Conservation (phyloP, 306 rosid genomes). For the Luffa aegyptiaca region DNA sequence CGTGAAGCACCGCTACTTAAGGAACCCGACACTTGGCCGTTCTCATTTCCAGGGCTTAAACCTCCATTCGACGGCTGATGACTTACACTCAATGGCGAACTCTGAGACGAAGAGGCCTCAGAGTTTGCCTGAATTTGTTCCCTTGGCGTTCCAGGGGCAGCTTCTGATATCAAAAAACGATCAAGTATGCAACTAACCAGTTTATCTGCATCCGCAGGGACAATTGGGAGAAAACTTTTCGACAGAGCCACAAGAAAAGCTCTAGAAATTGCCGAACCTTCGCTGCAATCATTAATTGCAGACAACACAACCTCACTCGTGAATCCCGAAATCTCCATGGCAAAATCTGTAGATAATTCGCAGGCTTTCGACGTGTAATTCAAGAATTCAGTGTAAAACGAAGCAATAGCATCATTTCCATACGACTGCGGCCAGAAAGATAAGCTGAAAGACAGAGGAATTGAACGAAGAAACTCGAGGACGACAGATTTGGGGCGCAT, state of each 20-base stretch:
- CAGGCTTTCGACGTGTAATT: slow-evolving; percentile 47
- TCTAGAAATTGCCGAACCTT: slow-evolving; percentile 46
- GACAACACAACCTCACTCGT: slow-evolving; percentile 45
- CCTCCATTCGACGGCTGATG: slow-evolving; percentile 25
- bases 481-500: slow-evolving; percentile 60
- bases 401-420: slow-evolving; percentile 40
- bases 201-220: slow-evolving; percentile 42
- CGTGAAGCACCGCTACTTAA: slow-evolving; percentile 47
- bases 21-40: slow-evolving; percentile 49
- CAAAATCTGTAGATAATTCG: slow-evolving; percentile 54
- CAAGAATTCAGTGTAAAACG: slow-evolving; percentile 54
- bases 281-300: slow-evolving; percentile 32
- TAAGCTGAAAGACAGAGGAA: slow-evolving; percentile 53
- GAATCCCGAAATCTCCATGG: slow-evolving; percentile 45
- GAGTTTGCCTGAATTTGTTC: slow-evolving; percentile 30
- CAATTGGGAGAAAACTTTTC: slow-evolving; percentile 54
- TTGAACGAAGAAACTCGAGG: slow-evolving; percentile 58
- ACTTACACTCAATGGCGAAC: slow-evolving; percentile 63
- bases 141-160: slow-evolving; percentile 32
- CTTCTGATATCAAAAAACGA: slow-evolving; percentile 36
- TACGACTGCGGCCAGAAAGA: slow-evolving; percentile 83
- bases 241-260: slow-evolving; percentile 59
- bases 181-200: slow-evolving; percentile 50
- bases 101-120: slow-evolving; percentile 54
- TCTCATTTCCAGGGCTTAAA: slow-evolving; percentile 55